Evolutionary conservation across 139 green algal genomes (phyloP).

Genomic region (Medakamo hakoo): DNA sequence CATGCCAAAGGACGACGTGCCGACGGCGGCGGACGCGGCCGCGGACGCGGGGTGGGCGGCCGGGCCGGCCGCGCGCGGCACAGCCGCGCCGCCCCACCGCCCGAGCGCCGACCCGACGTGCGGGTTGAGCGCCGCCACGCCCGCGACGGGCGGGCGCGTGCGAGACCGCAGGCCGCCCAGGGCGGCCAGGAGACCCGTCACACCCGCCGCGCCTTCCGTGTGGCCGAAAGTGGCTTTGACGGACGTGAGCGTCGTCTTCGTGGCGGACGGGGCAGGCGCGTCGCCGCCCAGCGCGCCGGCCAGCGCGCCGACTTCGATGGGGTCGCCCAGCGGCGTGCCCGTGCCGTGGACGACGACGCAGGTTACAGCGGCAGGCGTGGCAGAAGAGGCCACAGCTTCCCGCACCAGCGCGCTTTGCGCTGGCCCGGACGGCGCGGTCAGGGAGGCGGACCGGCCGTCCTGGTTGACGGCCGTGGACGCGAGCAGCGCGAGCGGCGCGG

Average conservation of each 20-base stretch:
- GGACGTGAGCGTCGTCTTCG: conserved; percentile 17
- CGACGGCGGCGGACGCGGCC: conserved; percentile 9
- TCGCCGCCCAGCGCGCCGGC: conserved; percentile 16
- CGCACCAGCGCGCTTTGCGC: conserved; percentile 27
- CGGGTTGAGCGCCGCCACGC: conserved; percentile 4
- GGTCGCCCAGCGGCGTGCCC: conserved; percentile 41
- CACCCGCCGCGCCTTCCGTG: conserved; percentile 34
- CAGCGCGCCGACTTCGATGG: conserved; percentile 31
- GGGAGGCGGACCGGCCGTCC: conserved; percentile 34
- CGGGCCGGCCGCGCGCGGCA: background rate
- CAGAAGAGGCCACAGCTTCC: conserved; percentile 7
- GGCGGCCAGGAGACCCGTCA: conserved; percentile 27
- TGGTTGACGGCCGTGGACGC: conserved; percentile 35
- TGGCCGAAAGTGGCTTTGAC: conserved; percentile 36
- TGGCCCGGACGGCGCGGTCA: conserved; percentile 43
- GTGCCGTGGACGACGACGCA: conserved; percentile 23
- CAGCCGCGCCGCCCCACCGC: background rate
- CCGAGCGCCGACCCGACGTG: conserved; percentile 6
- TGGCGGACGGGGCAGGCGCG: background rate
- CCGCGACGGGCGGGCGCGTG: background rate
- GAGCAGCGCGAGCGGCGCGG: conserved; percentile 17
- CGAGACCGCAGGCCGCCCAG: background rate
- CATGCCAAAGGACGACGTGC: conserved; percentile 76
- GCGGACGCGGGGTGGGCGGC: background rate
- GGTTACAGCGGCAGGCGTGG: background rate